phyloP scores from a whole-genome alignment of 2,329 filamentous ascomycete genomes.

The Cryphonectria carpinicola region DNA sequence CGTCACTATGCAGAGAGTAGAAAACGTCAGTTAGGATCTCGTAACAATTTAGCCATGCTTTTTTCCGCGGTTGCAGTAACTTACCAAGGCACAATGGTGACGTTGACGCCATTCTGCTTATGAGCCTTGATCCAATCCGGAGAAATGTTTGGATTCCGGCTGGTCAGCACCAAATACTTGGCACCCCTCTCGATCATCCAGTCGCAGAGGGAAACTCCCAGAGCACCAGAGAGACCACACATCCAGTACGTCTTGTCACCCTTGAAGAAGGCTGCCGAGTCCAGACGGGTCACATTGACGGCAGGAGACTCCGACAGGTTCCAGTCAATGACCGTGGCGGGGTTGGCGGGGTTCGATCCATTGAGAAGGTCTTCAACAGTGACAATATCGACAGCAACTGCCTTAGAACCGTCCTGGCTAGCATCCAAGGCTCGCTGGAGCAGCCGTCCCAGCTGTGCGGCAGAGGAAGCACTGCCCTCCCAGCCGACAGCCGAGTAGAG shows the following conservation, averaged over 20 bases:
- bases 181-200: conserved; percentile 32
- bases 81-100: conserved; percentile 8
- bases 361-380: background rate
- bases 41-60: too few species aligned
- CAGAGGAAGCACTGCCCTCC: background rate
- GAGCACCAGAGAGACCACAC: conserved; percentile 14
- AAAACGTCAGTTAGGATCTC: background rate
- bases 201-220: conserved; percentile 19
- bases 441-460: background rate
- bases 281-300: conserved; percentile 6
- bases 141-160: conserved; percentile 42
- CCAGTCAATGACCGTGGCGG: conserved; percentile 13
- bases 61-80: background rate
- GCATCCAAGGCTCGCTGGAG: background rate
- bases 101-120: background rate
- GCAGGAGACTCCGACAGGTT: background rate
- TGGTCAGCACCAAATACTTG: conserved; percentile 43
- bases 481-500: background rate
- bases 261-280: conserved; percentile 4
- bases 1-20: conserved; percentile 8
- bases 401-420: background rate
- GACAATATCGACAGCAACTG: background rate
- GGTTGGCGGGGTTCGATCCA: background rate
- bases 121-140: conserved; percentile 31
- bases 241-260: conserved; percentile 20